Evolutionary conservation across 768 basidiomycete species (phyloP).

Genomic region (Lentinula detonsa): DNA sequence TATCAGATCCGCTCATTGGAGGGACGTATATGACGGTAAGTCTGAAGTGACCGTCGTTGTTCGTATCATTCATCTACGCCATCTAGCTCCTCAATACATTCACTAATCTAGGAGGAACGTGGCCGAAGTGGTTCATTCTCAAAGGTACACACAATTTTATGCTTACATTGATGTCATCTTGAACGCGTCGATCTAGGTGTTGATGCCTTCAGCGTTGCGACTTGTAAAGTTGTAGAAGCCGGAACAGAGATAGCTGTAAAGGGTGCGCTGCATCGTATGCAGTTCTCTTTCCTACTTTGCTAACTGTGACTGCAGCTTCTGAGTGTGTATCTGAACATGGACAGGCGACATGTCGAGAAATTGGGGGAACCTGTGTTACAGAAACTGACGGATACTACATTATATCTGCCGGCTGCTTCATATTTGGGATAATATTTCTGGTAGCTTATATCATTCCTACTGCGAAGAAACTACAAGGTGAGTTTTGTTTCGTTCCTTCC

Average conservation of each 20-base stretch:
- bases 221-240: slow-evolving; percentile 66
- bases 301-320: slow-evolving; percentile 38
- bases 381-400: slow-evolving; percentile 91
- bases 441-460: slow-evolving; percentile 78
- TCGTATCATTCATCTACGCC: background rate
- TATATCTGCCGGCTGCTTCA: slow-evolving; percentile 73
- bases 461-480: slow-evolving; percentile 81
- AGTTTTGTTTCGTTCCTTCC: slow-evolving; percentile 15
- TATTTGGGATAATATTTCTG: slow-evolving; percentile 68
- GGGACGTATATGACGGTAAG: slow-evolving; percentile 99
- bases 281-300: slow-evolving; percentile 1
- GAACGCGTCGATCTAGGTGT: slow-evolving; percentile 48
- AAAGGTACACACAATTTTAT: slow-evolving; percentile 47
- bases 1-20: slow-evolving; percentile 94
- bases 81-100: slow-evolving; percentile 88
- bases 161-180: background rate
- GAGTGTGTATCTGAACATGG: slow-evolving; percentile 95
- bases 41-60: slow-evolving; percentile 4
- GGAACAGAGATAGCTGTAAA: slow-evolving; percentile 43
- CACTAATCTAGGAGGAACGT: slow-evolving; percentile 94
- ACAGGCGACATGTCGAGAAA: slow-evolving; percentile 65
- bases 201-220: slow-evolving; percentile 81
- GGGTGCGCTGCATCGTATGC: slow-evolving; percentile 31
- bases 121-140: slow-evolving; percentile 96
- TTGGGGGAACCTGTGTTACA: slow-evolving; percentile 77